phyloP scores from a whole-genome alignment of 2,329 filamentous ascomycete species.

The Botryotinia calthae region DNA sequence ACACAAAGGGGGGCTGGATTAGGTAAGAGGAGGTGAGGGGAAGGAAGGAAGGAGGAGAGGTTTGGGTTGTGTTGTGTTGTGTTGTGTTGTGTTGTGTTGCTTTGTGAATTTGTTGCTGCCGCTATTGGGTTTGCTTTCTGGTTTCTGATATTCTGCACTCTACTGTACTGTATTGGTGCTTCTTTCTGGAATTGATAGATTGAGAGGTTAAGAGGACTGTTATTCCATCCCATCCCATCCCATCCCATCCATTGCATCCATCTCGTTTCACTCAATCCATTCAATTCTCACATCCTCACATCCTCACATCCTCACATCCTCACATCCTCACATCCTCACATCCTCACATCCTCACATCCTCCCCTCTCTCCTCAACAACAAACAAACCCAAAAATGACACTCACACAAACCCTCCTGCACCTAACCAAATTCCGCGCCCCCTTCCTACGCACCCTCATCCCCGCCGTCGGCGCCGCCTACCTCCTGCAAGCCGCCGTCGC shows the following conservation, averaged over 20 bases:
- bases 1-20: neutral
- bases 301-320: neutral
- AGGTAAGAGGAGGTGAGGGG: neutral
- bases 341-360: neutral
- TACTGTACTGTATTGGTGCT: neutral
- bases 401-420: conserved; percentile 51
- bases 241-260: too few species aligned
- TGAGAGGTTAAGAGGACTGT: neutral
- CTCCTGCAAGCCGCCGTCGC: conserved; percentile 62
- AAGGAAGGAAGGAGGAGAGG: too few species aligned
- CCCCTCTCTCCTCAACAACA: too few species aligned
- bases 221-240: too few species aligned
- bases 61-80: too few species aligned
- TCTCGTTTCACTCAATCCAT: neutral
- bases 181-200: neutral
- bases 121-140: neutral
- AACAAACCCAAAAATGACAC: conserved; percentile 26
- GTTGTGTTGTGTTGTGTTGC: too few species aligned
- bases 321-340: neutral
- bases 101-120: too few species aligned
- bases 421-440: conserved; percentile 60
- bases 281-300: neutral
- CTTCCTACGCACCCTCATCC: conserved; percentile 60
- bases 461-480: conserved; percentile 60
- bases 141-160: neutral